A percentile compares a stretch with the other conserved stretches of the same genome.
Evolutionary conservation across 306 rosid species (phyloP).

Genomic region (Fragaria ananassa): DNA sequence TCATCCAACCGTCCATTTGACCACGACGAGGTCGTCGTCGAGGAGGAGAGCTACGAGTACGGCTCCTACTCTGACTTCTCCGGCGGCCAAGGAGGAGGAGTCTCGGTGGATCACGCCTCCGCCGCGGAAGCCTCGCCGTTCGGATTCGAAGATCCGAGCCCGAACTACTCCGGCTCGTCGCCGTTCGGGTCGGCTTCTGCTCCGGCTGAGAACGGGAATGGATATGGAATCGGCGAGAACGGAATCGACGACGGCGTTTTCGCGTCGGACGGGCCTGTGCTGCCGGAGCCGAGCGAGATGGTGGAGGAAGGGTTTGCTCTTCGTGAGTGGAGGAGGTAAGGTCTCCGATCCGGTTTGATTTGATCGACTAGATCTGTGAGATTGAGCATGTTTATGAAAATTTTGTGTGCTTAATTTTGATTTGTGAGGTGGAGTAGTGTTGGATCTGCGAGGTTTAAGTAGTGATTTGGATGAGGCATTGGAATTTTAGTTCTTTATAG

Average conservation of each 20-base stretch:
- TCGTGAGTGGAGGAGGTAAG: slow-evolving; percentile 99
- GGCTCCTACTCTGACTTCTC: slow-evolving; percentile 65
- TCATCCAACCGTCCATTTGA: slow-evolving; percentile 37
- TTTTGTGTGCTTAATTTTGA: not conserved
- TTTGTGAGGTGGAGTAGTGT: not conserved
- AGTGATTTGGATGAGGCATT: not conserved
- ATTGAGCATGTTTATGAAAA: not conserved
- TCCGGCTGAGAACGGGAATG: slow-evolving; percentile 68
- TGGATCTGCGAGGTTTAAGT: slow-evolving; percentile 21
- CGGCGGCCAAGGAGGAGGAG: slow-evolving; percentile 36
- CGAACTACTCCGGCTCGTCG: slow-evolving; percentile 66
- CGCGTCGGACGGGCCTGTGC: slow-evolving; percentile 77
- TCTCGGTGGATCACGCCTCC: slow-evolving; percentile 48
- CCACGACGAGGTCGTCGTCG: slow-evolving; percentile 44
- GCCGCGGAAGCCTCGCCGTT: slow-evolving; percentile 49
- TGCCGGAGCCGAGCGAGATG: slow-evolving; percentile 82
- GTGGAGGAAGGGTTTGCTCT: slow-evolving; percentile 88
- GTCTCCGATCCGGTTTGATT: slow-evolving; percentile 19
- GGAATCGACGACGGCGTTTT: slow-evolving; percentile 55
- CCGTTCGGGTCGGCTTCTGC: slow-evolving; percentile 61
- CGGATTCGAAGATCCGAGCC: slow-evolving; percentile 71
- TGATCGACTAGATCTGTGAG: slow-evolving; percentile 8
- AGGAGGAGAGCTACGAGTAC: slow-evolving; percentile 42
- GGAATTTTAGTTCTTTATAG: not conserved
- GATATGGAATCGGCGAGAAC: slow-evolving; percentile 36